These are phyloP conservation scores for Leccinum rimulosum DNA, from an alignment of 768 basidiomycete species.

Conservation along the genomic window DNA sequence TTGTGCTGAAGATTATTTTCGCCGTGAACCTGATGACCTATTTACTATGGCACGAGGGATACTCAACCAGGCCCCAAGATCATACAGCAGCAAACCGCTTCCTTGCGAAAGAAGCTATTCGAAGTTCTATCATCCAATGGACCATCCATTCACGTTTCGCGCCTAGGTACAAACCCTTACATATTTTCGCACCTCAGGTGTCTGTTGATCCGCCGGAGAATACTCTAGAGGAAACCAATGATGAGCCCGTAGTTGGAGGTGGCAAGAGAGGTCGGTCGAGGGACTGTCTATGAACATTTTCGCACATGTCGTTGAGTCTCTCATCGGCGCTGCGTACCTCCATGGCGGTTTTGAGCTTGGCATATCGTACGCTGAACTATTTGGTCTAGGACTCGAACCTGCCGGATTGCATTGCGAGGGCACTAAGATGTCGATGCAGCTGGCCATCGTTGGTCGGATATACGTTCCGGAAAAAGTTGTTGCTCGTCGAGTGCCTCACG, in stretches of 20 bases:
- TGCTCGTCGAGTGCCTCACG: slow-evolving; percentile 72
- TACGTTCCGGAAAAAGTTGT: slow-evolving; percentile 54
- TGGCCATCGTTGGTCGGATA: slow-evolving; percentile 64
- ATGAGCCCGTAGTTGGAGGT: slow-evolving; percentile 19
- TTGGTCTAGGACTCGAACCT: slow-evolving; percentile 56
- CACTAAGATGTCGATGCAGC: slow-evolving; percentile 48
- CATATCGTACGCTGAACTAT: slow-evolving; percentile 55
- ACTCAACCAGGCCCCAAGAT: slow-evolving; percentile 59
- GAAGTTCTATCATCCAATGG: slow-evolving; percentile 54
- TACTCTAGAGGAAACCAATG: slow-evolving; percentile 27
- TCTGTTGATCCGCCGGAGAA: background rate
- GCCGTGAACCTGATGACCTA: slow-evolving; percentile 60
- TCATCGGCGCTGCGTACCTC: slow-evolving; percentile 76
- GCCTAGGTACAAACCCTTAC: slow-evolving; percentile 39
- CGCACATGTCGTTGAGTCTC: slow-evolving; percentile 80
- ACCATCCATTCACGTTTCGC: slow-evolving; percentile 56
- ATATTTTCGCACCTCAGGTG: slow-evolving; percentile 14
- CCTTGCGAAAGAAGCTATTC: slow-evolving; percentile 63
- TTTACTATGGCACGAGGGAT: slow-evolving; percentile 80
- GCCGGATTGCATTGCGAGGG: slow-evolving; percentile 41
- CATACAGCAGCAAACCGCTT: slow-evolving; percentile 68
- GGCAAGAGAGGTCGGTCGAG: slow-evolving; percentile 24
- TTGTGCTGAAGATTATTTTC: slow-evolving; percentile 62
- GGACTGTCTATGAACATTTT: slow-evolving; percentile 76
- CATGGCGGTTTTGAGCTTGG: slow-evolving; percentile 63